Percentiles rank a stretch among this genome's conserved stretches.
These are phyloP conservation scores for Metarhizium humberi DNA, from an alignment of 2,329 filamentous ascomycete genomes.

Conservation along the genomic window DNA sequence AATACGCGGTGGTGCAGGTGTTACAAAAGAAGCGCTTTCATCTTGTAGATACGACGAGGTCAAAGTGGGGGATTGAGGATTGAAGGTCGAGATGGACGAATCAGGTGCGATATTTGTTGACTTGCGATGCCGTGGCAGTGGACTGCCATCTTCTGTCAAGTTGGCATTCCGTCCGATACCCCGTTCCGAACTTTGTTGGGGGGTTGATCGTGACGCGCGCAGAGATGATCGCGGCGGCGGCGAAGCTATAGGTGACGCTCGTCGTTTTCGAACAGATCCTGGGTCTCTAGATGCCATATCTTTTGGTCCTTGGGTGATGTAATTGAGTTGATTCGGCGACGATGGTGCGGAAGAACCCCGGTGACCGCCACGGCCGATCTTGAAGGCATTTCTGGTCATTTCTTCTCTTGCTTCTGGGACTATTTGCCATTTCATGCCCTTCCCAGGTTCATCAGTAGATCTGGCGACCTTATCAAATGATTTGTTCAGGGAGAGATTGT, in stretches of 20 bases:
- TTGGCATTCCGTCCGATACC: conserved; percentile 24
- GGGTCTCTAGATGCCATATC: conserved; percentile 45
- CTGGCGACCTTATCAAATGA: conserved; percentile 89
- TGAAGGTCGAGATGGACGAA: conserved; percentile 38
- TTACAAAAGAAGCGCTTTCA: conserved; percentile 53
- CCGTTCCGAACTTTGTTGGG: conserved; percentile 41
- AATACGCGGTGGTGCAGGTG: conserved; percentile 63
- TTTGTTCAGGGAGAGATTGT: conserved; percentile 93
- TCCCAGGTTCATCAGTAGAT: conserved; percentile 88
- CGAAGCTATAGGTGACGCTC: conserved; percentile 45
- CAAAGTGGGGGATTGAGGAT: conserved; percentile 50
- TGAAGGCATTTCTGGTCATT: conserved; percentile 66
- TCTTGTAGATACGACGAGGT: conserved; percentile 55
- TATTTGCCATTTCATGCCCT: conserved; percentile 99
- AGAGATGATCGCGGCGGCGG: conserved; percentile 43
- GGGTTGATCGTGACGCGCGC: conserved; percentile 45
- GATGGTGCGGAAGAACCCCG: conserved; percentile 61
- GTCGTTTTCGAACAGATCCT: conserved; percentile 45
- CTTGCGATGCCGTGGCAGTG: conserved; percentile 48
- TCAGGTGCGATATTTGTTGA: conserved; percentile 20
- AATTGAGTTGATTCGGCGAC: conserved; percentile 53
- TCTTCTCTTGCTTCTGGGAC: conserved; percentile 76
- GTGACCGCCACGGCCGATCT: conserved; percentile 53
- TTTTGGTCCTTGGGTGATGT: conserved; percentile 48
- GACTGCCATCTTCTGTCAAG: conserved; percentile 48